Conservation (phyloP, 768 basidiomycete genomes). For the Boletus rex-veris region DNA sequence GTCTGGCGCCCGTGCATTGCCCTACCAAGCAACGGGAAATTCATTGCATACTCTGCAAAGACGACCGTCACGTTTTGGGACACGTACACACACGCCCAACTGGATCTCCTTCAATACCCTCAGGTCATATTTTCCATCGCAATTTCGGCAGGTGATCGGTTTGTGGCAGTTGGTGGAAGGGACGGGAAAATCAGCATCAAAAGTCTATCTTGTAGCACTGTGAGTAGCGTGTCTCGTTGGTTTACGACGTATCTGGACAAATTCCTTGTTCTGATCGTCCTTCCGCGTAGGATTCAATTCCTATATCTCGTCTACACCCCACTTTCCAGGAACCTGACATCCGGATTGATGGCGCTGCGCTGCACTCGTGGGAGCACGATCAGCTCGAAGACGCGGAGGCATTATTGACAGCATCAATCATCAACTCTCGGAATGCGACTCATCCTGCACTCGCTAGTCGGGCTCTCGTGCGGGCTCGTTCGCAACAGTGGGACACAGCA, state of each 20-base stretch:
- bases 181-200: not conserved
- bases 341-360: not conserved
- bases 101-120: not conserved
- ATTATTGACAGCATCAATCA: not conserved
- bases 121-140: not conserved
- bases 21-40: not conserved
- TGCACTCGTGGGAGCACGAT: not conserved
- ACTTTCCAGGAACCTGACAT: not conserved
- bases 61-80: constrained; percentile 1
- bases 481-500: not conserved
- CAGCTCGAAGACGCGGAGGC: not conserved
- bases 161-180: not conserved
- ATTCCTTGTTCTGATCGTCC: not conserved
- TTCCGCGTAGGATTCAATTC: not conserved
- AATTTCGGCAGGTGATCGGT: not conserved
- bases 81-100: not conserved
- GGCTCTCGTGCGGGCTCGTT: not conserved
- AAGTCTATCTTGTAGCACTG: not conserved
- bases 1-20: not conserved
- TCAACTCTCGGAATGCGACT: not conserved
- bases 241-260: too few relatives aligned
- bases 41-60: not conserved
- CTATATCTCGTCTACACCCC: not conserved
- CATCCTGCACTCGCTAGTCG: not conserved
- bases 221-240: not conserved